Conservation (phyloP, 1,284 basidiomycete genomes). For the Trichosporon inkin region DNA sequence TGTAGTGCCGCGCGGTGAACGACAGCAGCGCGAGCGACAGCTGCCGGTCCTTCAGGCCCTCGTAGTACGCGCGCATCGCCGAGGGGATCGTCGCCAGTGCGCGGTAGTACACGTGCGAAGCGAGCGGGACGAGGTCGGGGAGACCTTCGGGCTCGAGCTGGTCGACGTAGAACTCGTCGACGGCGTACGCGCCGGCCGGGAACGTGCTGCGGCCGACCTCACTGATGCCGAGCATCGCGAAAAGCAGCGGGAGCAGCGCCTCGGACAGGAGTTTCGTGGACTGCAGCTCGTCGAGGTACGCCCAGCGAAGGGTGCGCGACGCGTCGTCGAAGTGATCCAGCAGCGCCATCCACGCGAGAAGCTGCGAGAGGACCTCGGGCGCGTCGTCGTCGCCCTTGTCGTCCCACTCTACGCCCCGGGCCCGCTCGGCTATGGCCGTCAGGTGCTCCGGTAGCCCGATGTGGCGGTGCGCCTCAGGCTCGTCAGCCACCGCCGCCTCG, state of each 20-base stretch:
- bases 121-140: constrained; percentile 61
- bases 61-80: constrained; percentile 77
- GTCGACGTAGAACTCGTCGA: constrained; percentile 75
- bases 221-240: constrained; percentile 60
- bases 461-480: constrained; percentile 28
- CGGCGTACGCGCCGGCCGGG: constrained; percentile 63
- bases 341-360: constrained; percentile 85
- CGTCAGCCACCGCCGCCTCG: constrained; percentile 53
- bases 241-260: constrained; percentile 70
- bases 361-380: constrained; percentile 44
- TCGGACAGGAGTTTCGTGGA: constrained; percentile 61
- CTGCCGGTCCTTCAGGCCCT: constrained; percentile 83
- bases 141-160: constrained; percentile 59
- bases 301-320: constrained; percentile 47
- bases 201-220: constrained; percentile 50
- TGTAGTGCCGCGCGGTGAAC: constrained; percentile 84
- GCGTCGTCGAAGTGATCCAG: constrained; percentile 84
- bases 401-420: constrained; percentile 49
- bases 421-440: constrained; percentile 60
- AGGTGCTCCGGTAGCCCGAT: constrained; percentile 62
- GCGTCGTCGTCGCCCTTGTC: constrained; percentile 46
- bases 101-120: constrained; percentile 84
- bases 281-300: constrained; percentile 81
- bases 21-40: constrained; percentile 68
- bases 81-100: constrained; percentile 75